Conservation (phyloP, 176 grass and related monocot species). For the Oryza australiensis region DNA sequence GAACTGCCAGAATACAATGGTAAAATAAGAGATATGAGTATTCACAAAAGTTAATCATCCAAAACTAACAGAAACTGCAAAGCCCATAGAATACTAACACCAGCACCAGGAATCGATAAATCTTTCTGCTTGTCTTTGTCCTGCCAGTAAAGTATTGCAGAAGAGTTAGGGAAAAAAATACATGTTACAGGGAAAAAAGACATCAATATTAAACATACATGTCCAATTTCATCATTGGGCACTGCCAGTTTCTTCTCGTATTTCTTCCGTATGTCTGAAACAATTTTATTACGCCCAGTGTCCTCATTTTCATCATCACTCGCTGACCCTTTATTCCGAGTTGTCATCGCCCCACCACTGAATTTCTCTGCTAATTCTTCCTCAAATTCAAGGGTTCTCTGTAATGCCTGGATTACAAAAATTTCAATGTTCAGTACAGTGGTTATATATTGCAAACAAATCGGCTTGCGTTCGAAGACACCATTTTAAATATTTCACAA, state of each 20-base stretch:
- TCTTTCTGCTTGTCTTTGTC: slow-evolving; percentile 92
- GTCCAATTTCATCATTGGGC: slow-evolving; percentile 48
- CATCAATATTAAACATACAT: slow-evolving; percentile 43
- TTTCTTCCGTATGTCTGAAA: slow-evolving; percentile 94
- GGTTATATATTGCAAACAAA: slow-evolving; percentile 22
- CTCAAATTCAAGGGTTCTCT: slow-evolving; percentile 98
- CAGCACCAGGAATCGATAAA: slow-evolving; percentile 78
- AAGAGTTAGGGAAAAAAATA: slow-evolving; percentile 38
- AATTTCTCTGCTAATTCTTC: slow-evolving; percentile 98
- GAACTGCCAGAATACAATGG: slow-evolving; percentile 57
- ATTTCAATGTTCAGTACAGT: slow-evolving; percentile 11
- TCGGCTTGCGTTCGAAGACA: neutral
- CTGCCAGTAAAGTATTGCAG: slow-evolving; percentile 47
- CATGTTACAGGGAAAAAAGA: neutral
- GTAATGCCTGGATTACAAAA: slow-evolving; percentile 65
- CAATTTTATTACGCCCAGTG: slow-evolving; percentile 65
- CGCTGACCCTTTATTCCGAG: slow-evolving; percentile 61
- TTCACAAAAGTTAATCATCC: slow-evolving; percentile 2
- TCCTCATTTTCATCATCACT: slow-evolving; percentile 82
- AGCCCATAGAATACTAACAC: slow-evolving; percentile 71
- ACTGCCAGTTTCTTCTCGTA: slow-evolving; percentile 86
- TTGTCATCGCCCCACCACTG: slow-evolving; percentile 67
- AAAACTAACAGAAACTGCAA: neutral
- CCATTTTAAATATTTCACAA: neutral
- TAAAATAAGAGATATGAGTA: slow-evolving; percentile 30